phyloP scores from a whole-genome alignment of 371 early-diverging fungal species.

The Quaeritorhiza haematococci region DNA sequence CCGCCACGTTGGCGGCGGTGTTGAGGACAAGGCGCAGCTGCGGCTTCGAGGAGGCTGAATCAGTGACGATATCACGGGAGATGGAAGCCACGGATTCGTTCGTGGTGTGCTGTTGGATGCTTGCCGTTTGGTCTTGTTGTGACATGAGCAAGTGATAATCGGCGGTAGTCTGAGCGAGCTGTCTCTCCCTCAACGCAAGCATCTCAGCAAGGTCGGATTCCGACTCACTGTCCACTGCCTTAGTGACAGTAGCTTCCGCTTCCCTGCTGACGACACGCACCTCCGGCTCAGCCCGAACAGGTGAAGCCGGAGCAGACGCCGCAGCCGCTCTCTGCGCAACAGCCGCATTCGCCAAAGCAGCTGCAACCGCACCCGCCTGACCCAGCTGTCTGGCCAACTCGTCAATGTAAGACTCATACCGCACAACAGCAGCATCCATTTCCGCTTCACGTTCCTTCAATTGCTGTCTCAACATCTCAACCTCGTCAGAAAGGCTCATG shows the following conservation, averaged over 20 bases:
- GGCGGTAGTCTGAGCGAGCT: constrained; percentile 1
- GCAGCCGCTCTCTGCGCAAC: not conserved
- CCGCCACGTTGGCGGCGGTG: too few relatives aligned
- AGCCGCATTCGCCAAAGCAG: not conserved
- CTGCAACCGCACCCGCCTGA: not conserved
- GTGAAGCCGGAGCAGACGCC: not conserved
- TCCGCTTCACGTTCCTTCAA: not conserved
- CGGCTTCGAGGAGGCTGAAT: too few relatives aligned
- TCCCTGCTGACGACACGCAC: not conserved
- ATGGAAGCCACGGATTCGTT: too few relatives aligned
- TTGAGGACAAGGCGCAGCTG: too few relatives aligned
- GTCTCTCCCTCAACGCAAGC: not conserved
- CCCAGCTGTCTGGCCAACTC: not conserved
- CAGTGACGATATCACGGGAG: too few relatives aligned
- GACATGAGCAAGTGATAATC: constrained; percentile 16
- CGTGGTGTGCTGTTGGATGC: too few relatives aligned
- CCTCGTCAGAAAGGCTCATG: too few relatives aligned
- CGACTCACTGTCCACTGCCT: not conserved
- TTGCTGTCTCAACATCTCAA: not conserved
- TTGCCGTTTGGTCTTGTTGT: not conserved
- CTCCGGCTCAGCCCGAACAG: not conserved
- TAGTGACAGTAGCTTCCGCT: not conserved
- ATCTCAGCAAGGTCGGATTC: not conserved
- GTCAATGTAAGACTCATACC: not conserved
- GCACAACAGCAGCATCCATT: not conserved